These are phyloP conservation scores for Coriaria nepalensis DNA, from an alignment of 306 rosid genomes.

Conservation along the genomic window DNA sequence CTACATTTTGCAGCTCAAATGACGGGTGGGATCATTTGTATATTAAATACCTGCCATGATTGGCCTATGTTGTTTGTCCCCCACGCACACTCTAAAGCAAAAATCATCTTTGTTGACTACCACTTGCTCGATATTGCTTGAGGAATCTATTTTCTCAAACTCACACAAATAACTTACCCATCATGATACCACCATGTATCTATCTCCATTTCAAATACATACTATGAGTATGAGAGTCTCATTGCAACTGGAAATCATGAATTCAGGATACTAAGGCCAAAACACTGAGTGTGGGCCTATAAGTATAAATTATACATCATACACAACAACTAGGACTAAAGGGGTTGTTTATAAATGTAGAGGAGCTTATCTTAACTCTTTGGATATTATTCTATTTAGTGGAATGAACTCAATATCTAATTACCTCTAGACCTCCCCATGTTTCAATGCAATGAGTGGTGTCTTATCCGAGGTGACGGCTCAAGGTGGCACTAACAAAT, in stretches of 20 bases:
- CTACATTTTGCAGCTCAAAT: slow-evolving; percentile 91
- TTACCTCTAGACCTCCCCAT: slow-evolving; percentile 51
- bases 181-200: no score
- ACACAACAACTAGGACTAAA: slow-evolving; percentile 65
- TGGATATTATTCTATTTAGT: slow-evolving; percentile 3
- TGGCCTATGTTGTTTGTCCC: slow-evolving; percentile 40
- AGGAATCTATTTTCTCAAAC: slow-evolving; percentile 34
- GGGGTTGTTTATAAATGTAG: slow-evolving; percentile 58
- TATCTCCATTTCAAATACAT: no score
- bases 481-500: slow-evolving; percentile 46
- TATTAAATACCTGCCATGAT: slow-evolving; percentile 58
- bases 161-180: no score
- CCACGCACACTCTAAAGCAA: slow-evolving; percentile 54
- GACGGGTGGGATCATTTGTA: slow-evolving; percentile 74
- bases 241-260: slow-evolving; percentile 24
- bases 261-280: slow-evolving; percentile 31
- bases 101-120: slow-evolving; percentile 57
- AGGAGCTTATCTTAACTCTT: slow-evolving; percentile 18
- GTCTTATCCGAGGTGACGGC: slow-evolving; percentile 64
- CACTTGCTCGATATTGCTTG: slow-evolving; percentile 45
- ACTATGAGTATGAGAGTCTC: slow-evolving; percentile 32
- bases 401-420: slow-evolving; percentile 37
- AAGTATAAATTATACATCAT: slow-evolving; percentile 42
- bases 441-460: slow-evolving; percentile 76
- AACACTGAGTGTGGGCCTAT: slow-evolving; percentile 52